phyloP scores from a whole-genome alignment of 768 basidiomycete species.

The Lactarius deliciosus region DNA sequence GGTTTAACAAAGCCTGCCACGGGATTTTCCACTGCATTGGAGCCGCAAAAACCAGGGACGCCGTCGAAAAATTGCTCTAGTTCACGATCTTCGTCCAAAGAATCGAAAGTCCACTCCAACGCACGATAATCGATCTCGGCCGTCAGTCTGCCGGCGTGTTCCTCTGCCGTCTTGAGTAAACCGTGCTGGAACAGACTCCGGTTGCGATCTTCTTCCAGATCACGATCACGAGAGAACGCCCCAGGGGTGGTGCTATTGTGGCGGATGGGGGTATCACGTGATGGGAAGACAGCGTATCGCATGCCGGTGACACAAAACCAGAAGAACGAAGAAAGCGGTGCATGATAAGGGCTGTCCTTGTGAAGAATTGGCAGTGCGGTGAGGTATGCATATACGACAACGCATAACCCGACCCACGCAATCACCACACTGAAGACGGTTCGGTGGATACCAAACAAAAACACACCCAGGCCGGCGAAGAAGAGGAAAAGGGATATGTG shows the following conservation, averaged over 20 bases:
- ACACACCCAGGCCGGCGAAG: slow-evolving; percentile 22
- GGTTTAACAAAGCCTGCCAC: neutral
- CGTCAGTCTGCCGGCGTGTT: neutral
- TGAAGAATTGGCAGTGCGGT: slow-evolving; percentile 3
- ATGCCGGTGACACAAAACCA: slow-evolving; percentile 8
- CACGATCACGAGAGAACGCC: neutral
- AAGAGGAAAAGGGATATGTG: slow-evolving; percentile 27
- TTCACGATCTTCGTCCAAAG: slow-evolving; percentile 15
- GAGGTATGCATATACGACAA: neutral
- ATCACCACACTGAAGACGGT: neutral
- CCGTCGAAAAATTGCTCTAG: slow-evolving; percentile 21
- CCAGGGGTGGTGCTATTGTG: neutral
- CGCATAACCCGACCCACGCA: slow-evolving; percentile 8
- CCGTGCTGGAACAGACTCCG: slow-evolving; percentile 5
- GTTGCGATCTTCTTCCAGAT: neutral
- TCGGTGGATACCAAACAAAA: slow-evolving; percentile 19
- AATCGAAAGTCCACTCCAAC: slow-evolving; percentile 10
- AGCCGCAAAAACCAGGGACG: slow-evolving; percentile 10
- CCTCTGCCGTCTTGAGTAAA: slow-evolving; percentile 5
- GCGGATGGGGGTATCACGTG: neutral
- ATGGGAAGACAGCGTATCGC: neutral
- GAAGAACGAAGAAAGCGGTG: slow-evolving; percentile 7
- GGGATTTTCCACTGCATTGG: neutral
- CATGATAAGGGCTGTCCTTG: slow-evolving; percentile 12
- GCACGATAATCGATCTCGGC: slow-evolving; percentile 11